phyloP scores from a whole-genome alignment of 805 yeast genomes.

The Hanseniaspora valbyensis region DNA sequence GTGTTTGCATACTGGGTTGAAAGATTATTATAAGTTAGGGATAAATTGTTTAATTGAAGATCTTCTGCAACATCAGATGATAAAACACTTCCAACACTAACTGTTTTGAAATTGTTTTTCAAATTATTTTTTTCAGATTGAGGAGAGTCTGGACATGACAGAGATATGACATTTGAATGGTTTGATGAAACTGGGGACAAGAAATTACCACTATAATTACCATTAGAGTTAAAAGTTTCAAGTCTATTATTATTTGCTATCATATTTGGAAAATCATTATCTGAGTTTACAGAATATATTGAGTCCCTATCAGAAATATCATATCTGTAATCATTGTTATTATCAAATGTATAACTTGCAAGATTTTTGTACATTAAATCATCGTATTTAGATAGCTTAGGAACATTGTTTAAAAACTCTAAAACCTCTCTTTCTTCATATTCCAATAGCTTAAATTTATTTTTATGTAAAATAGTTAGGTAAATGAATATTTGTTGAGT shows the following conservation, averaged over 20 bases:
- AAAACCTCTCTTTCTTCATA: slow-evolving; percentile 83
- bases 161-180: not conserved
- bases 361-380: slow-evolving; percentile 26
- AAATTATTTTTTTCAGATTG: not conserved
- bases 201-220: not conserved
- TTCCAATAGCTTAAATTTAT: slow-evolving; percentile 67
- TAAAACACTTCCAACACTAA: not conserved
- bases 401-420: slow-evolving; percentile 52
- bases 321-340: not conserved
- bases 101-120: not conserved
- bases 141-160: not conserved
- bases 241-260: not conserved
- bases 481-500: slow-evolving; percentile 64
- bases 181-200: slow-evolving; percentile 4
- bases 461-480: slow-evolving; percentile 67
- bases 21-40: not conserved
- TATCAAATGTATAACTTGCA: slow-evolving; percentile 4
- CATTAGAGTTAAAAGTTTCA: not conserved
- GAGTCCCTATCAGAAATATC: slow-evolving; percentile 6
- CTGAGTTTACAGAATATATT: not conserved
- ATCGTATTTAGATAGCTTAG: slow-evolving; percentile 28
- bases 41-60: not conserved
- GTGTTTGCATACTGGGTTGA: not conserved
- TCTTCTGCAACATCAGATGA: not conserved
- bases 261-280: not conserved